phyloP scores from a whole-genome alignment of 202 grass and related monocot species.

The Zoysia matrella region DNA sequence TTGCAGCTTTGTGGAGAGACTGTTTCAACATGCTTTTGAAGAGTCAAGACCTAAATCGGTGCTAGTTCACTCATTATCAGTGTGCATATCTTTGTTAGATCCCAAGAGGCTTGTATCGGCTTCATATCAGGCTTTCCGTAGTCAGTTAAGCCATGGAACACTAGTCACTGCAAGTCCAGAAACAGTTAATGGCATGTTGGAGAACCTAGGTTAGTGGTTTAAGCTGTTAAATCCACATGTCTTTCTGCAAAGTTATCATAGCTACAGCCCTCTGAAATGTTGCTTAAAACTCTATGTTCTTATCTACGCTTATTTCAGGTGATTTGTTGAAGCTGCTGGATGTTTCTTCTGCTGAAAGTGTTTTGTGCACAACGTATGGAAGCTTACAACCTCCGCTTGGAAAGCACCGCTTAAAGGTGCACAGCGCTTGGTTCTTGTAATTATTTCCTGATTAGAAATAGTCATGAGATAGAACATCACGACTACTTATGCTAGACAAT shows the following conservation, averaged over 20 bases:
- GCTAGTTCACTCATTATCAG: conserved; percentile 83
- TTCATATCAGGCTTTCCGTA: conserved; percentile 89
- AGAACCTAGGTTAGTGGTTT: conserved; percentile 59
- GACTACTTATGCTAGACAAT: not conserved
- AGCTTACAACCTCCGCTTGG: conserved; percentile 85
- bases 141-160: conserved; percentile 80
- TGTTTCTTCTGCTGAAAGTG: conserved; percentile 68
- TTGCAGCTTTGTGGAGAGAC: conserved; percentile 89
- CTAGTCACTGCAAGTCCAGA: conserved; percentile 72
- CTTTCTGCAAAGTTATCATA: conserved; percentile 12
- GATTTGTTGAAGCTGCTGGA: conserved; percentile 90
- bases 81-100: conserved; percentile 98
- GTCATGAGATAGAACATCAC: conserved; percentile 13
- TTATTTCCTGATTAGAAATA: conserved; percentile 27
- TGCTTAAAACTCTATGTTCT: conserved; percentile 16
- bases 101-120: conserved; percentile 87
- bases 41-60: conserved; percentile 90
- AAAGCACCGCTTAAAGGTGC: conserved; percentile 91
- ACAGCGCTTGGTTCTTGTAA: conserved; percentile 1
- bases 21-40: conserved; percentile 92
- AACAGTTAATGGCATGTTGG: not conserved
- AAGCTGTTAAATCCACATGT: conserved; percentile 16
- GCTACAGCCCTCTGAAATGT: conserved; percentile 9
- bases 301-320: conserved; percentile 52
- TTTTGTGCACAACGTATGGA: conserved; percentile 78